A percentile compares a stretch with the other conserved stretches of the same genome.
Conservation (phyloP, 2,329 filamentous ascomycete species). For the Cladobotryum protrusum region DNA sequence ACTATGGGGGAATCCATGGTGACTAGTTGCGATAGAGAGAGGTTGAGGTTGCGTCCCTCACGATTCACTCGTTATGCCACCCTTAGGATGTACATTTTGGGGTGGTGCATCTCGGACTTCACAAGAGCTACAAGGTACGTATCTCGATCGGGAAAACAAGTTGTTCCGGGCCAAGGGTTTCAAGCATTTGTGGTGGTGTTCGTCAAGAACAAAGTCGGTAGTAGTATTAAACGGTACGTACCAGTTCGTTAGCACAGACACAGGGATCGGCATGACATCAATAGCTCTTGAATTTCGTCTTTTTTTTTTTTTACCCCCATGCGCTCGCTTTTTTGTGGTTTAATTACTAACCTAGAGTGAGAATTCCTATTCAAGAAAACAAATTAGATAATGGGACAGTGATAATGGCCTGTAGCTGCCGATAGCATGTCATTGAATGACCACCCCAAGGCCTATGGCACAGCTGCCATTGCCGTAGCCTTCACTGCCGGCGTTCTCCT, state of each 20-base stretch:
- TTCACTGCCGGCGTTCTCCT: slow-evolving; percentile 73
- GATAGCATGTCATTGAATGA: slow-evolving; percentile 51
- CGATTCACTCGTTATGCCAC: too few relatives aligned
- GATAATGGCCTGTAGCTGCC: background rate
- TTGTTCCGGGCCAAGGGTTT: slow-evolving; percentile 9
- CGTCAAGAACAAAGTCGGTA: too few relatives aligned
- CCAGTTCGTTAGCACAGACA: background rate
- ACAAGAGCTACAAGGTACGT: background rate
- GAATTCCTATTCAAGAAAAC: background rate
- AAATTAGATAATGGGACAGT: background rate
- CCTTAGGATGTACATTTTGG: too few relatives aligned
- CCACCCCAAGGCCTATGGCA: slow-evolving; percentile 56
- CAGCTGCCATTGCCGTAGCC: slow-evolving; percentile 60
- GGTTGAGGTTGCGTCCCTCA: background rate
- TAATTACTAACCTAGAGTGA: background rate
- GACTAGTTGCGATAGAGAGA: background rate
- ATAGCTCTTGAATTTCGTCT: slow-evolving; percentile 9
- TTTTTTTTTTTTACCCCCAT: too few relatives aligned
- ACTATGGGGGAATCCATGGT: slow-evolving; percentile 77
- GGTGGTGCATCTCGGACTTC: background rate
- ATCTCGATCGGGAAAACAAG: slow-evolving; percentile 3
- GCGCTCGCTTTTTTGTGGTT: too few relatives aligned
- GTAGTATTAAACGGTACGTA: slow-evolving; percentile 3
- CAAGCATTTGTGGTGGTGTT: background rate
- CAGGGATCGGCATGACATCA: slow-evolving; percentile 22